Evolutionary conservation across 2,329 filamentous ascomycete species (phyloP).

Genomic region (Fusarium camptoceras): DNA sequence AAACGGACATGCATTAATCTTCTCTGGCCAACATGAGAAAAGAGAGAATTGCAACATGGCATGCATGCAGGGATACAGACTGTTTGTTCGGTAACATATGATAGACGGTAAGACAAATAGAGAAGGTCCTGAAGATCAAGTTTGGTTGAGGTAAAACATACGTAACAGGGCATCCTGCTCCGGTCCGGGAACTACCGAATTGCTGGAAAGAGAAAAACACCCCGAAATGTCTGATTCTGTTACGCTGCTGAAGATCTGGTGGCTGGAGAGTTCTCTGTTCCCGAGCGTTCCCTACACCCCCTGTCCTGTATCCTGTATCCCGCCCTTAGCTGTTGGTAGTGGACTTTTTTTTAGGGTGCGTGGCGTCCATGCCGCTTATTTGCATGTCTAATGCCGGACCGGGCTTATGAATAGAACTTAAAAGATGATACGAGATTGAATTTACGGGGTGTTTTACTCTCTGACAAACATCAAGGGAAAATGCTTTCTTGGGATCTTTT

Average conservation of each 20-base stretch:
- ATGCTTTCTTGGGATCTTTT: no score
- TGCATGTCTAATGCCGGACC: not conserved
- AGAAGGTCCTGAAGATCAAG: constrained; percentile 3
- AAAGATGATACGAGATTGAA: not conserved
- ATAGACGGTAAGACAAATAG: not conserved
- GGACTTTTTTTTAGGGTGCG: not conserved
- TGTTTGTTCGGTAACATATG: constrained; percentile 4
- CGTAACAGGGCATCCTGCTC: constrained; percentile 13
- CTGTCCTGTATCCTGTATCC: no score
- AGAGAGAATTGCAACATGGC: constrained; percentile 9
- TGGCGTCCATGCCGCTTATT: not conserved
- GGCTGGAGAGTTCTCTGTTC: not conserved
- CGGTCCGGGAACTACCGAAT: not conserved
- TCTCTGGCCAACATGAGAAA: constrained; percentile 4
- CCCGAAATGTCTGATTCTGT: not conserved
- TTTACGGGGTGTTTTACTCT: not conserved
- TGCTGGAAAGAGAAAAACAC: not conserved
- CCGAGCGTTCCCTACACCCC: not conserved
- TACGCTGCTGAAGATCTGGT: constrained; percentile 9
- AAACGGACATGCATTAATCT: constrained; percentile 4
- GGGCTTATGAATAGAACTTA: not conserved
- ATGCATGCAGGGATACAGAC: not conserved
- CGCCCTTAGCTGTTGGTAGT: not conserved
- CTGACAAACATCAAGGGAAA: no score
- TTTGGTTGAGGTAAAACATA: not conserved